Percentiles rank a stretch among this genome's conserved stretches.
Evolutionary conservation across 768 basidiomycete species (phyloP).

Genomic region (Leccinum olivaceopallidum): DNA sequence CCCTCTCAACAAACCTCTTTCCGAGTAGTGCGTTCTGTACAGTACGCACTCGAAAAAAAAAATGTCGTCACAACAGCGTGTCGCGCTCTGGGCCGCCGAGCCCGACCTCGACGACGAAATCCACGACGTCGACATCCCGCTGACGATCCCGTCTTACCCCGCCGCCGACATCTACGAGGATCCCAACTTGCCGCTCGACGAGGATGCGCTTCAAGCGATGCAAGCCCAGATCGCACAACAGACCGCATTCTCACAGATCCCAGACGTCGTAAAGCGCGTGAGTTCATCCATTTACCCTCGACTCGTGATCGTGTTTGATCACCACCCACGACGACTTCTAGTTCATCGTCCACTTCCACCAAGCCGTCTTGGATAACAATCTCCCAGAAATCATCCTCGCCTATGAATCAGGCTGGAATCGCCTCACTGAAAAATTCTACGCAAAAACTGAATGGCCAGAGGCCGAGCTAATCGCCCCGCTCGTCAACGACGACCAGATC

Average conservation of each 20-base stretch:
- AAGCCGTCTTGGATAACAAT: conserved; percentile 91
- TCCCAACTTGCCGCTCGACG: conserved; percentile 63
- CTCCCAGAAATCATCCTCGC: conserved; percentile 87
- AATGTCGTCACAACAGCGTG: conserved; percentile 63
- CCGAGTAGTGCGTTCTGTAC: not conserved
- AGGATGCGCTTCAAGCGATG: conserved; percentile 65
- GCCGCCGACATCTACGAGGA: conserved; percentile 33
- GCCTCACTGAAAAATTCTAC: conserved; percentile 95
- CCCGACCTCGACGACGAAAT: conserved; percentile 77
- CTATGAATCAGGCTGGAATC: conserved; percentile 97
- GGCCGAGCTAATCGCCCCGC: conserved; percentile 90
- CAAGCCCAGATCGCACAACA: conserved; percentile 87
- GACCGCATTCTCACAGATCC: conserved; percentile 78
- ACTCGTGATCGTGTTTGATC: not conserved
- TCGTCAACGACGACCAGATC: conserved; percentile 94
- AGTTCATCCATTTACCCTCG: conserved; percentile 26
- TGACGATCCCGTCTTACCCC: conserved; percentile 30
- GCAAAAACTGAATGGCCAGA: conserved; percentile 96
- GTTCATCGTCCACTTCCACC: conserved; percentile 96
- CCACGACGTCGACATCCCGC: conserved; percentile 62
- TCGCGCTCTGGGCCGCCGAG: conserved; percentile 75
- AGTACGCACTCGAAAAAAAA: not conserved
- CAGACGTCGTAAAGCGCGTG: conserved; percentile 87
- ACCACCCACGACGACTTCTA: conserved; percentile 28
- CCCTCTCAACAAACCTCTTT: not conserved